phyloP scores from a whole-genome alignment of 768 basidiomycete species.

The Boletus insuetus region DNA sequence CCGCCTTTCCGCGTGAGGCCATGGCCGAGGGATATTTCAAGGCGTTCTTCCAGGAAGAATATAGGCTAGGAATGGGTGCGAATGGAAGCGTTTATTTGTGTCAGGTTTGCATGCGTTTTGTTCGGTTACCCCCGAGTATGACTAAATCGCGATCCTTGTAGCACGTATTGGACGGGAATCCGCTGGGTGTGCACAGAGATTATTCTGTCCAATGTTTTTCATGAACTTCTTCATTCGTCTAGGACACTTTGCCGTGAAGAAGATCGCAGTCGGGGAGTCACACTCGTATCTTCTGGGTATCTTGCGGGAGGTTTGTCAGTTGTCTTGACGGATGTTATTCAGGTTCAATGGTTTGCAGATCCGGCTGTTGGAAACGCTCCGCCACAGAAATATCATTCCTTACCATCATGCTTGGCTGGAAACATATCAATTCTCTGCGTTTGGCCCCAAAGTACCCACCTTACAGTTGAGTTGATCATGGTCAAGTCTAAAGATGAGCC shows the following conservation, averaged over 20 bases:
- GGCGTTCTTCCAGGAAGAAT: conserved; percentile 89
- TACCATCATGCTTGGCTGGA: conserved; percentile 98
- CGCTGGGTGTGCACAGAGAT: conserved; percentile 51
- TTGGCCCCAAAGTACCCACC: conserved; percentile 85
- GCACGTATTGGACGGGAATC: conserved; percentile 87
- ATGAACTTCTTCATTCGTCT: conserved; percentile 2
- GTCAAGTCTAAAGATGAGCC: background rate
- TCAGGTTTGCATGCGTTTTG: conserved; percentile 49
- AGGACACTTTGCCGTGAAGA: conserved; percentile 94
- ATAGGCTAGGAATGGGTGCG: conserved; percentile 89
- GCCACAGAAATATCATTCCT: conserved; percentile 91
- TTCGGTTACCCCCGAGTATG: background rate
- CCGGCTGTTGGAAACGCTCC: conserved; percentile 77
- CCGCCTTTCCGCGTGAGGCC: conserved; percentile 59
- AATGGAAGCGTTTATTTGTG: conserved; percentile 90
- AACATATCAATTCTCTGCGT: conserved; percentile 77
- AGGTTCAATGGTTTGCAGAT: conserved; percentile 43
- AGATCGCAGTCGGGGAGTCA: conserved; percentile 91
- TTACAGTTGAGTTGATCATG: conserved; percentile 59
- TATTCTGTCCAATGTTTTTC: background rate
- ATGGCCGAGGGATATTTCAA: conserved; percentile 94
- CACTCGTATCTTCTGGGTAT: conserved; percentile 82
- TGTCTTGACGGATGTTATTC: background rate
- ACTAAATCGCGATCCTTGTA: conserved; percentile 28
- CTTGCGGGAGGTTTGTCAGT: conserved; percentile 60